Evolutionary conservation across 768 basidiomycete genomes (phyloP).

Genomic region (Suillus subaureus): DNA sequence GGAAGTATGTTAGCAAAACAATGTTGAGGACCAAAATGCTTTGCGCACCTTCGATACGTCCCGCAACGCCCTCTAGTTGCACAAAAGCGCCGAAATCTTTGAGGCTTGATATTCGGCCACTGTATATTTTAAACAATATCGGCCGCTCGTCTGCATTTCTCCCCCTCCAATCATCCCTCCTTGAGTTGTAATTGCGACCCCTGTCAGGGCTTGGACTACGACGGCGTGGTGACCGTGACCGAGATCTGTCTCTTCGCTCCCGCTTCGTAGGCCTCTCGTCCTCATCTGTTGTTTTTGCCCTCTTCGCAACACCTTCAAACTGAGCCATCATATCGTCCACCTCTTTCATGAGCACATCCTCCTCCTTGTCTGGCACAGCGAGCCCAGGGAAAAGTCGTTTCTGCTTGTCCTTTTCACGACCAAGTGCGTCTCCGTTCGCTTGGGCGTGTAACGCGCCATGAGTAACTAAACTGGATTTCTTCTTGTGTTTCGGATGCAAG

Average conservation of each 20-base stretch:
- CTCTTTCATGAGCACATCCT: conserved; percentile 86
- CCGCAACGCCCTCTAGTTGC: conserved; percentile 81
- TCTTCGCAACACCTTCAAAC: conserved; percentile 68
- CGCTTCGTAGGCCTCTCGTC: conserved; percentile 59
- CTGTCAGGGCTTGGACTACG: conserved; percentile 64
- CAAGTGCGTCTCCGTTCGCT: conserved; percentile 31
- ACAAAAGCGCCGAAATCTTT: conserved; percentile 98
- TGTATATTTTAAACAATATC: conserved; percentile 92
- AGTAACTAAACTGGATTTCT: conserved; percentile 44
- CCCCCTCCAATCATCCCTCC: conserved; percentile 44
- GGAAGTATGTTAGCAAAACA: conserved; percentile 13
- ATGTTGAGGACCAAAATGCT: not conserved
- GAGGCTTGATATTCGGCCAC: conserved; percentile 79
- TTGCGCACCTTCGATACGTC: conserved; percentile 83
- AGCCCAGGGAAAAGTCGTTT: conserved; percentile 91
- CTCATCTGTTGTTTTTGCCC: conserved; percentile 41
- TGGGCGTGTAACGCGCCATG: conserved; percentile 40
- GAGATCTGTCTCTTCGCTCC: conserved; percentile 52
- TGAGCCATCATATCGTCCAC: conserved; percentile 88
- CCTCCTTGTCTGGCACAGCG: conserved; percentile 74
- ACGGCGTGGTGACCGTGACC: conserved; percentile 47
- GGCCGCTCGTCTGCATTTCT: conserved; percentile 62
- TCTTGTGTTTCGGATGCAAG: conserved; percentile 96
- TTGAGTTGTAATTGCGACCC: conserved; percentile 48
- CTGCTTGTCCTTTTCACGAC: conserved; percentile 70